phyloP scores from a whole-genome alignment of 2,329 filamentous ascomycete genomes.

The Pyricularia pennisetigena region DNA sequence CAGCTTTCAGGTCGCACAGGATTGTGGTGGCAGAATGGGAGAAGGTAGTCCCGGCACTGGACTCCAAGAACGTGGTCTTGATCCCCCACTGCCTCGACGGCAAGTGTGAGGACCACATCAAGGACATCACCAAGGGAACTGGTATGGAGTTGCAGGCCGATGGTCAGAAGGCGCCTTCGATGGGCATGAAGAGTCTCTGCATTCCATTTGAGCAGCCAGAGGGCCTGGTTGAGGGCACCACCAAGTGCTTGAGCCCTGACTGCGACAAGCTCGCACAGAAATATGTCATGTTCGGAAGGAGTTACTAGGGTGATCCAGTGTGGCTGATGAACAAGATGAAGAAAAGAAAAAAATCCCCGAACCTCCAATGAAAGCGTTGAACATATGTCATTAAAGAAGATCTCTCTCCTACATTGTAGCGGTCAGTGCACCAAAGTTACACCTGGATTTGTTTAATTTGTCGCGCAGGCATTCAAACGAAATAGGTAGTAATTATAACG shows the following conservation, averaged over 20 bases:
- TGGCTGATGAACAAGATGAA: not conserved
- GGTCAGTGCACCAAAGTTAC: not conserved
- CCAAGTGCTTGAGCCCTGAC: conserved; percentile 85
- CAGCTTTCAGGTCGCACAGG: conserved; percentile 70
- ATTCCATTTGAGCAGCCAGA: conserved; percentile 76
- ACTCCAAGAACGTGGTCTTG: conserved; percentile 84
- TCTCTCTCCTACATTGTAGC: not conserved
- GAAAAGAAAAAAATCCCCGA: not conserved
- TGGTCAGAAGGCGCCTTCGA: conserved; percentile 42
- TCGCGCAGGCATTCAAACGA: not conserved
- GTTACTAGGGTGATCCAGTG: conserved; percentile 33
- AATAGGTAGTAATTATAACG: not conserved
- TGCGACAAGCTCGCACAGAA: conserved; percentile 67
- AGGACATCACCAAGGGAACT: conserved; percentile 77
- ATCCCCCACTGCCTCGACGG: conserved; percentile 79
- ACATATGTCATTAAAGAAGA: not conserved
- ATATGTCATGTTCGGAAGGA: conserved; percentile 89
- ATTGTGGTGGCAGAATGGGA: conserved; percentile 79
- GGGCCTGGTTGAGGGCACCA: conserved; percentile 68
- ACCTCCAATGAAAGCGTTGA: not conserved
- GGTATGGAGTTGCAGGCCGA: conserved; percentile 40
- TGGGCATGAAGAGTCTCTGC: conserved; percentile 63
- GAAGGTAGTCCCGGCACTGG: conserved; percentile 81
- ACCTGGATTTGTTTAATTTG: not conserved
- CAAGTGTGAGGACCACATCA: conserved; percentile 89